These are phyloP conservation scores for Lathyrus tuberosus DNA, from an alignment of 306 rosid species.

Conservation along the genomic window DNA sequence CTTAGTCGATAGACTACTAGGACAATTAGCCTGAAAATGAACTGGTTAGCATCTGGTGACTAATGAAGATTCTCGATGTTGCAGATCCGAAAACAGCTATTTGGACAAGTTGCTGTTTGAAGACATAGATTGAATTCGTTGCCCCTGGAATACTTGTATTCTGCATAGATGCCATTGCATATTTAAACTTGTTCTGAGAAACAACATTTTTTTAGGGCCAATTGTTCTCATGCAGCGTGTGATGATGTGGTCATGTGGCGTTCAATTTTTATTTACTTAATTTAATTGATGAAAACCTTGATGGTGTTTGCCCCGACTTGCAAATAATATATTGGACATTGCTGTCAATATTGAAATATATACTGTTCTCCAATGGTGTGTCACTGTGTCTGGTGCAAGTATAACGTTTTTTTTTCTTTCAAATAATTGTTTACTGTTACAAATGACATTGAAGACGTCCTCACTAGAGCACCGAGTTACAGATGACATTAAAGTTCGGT, in stretches of 20 bases:
- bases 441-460: no score
- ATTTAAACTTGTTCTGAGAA: constrained; percentile 34
- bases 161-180: constrained; percentile 40
- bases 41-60: neutral
- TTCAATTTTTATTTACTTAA: constrained; percentile 16
- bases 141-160: constrained; percentile 45
- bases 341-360: neutral
- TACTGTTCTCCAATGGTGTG: neutral
- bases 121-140: constrained; percentile 39
- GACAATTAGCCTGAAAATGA: neutral
- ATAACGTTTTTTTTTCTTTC: no score
- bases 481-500: no score
- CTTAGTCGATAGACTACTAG: constrained; percentile 11
- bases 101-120: constrained; percentile 66
- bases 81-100: constrained; percentile 89
- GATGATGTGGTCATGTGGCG: constrained; percentile 28
- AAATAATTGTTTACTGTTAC: no score
- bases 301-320: constrained; percentile 5
- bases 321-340: constrained; percentile 33
- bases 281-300: constrained; percentile 36
- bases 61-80: constrained; percentile 29
- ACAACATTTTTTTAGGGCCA: constrained; percentile 34
- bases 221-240: constrained; percentile 40
- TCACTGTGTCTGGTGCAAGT: neutral
- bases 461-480: no score